Evolutionary conservation across 2,329 filamentous ascomycete genomes (phyloP), one percentile per base, ranked within the genome.

Genomic region (Hymenoscyphus albidus): DNA sequence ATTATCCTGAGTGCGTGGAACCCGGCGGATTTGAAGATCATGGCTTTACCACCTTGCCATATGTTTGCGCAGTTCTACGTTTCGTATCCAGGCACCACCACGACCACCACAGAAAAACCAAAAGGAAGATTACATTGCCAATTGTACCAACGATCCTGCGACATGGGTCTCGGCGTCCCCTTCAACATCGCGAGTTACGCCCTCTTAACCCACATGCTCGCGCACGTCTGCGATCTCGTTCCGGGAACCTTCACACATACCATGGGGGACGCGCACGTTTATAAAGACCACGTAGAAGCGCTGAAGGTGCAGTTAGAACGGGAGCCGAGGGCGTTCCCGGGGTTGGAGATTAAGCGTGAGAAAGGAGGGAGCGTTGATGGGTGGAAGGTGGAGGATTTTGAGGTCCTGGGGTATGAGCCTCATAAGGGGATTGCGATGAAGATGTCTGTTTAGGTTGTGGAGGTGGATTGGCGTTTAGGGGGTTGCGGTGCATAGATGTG

Each of bases 101-200:
- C 35, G 2, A 35, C 35, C 5, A 35, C 35, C 5, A 35, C 67
- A 38, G 61, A 65, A 55, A 81, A 81, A 69, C 75, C 76, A 10
- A 31, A 62, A 48, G 93, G 92, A 2, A 86, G 89, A 57, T 80
- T 99, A 22, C 90, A 95, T 75, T 96, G 93, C 72, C 87, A 96
- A 72, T 80, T 99, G 3, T 99, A 99, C 78, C 95, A 99, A 79
- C 85, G 95, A 4, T 93, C 88, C 5, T 97, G 93, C 79, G 95
- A 99, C 76, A 97, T 98, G 92, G 95, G 95, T 0, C 87, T 99
- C 0, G 95, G 73, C 7, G 93, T 98, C 27, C 95, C 95, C 0
- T 99, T 99, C 81, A 99, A 99, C 77, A 98, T 99, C 73, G 95
- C 94, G 0, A 91, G 87, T 69, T 99, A 99, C 78, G 93, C 95